Conservation (phyloP, 2,329 filamentous ascomycete genomes). For the Scytalidium sp. region DNA sequence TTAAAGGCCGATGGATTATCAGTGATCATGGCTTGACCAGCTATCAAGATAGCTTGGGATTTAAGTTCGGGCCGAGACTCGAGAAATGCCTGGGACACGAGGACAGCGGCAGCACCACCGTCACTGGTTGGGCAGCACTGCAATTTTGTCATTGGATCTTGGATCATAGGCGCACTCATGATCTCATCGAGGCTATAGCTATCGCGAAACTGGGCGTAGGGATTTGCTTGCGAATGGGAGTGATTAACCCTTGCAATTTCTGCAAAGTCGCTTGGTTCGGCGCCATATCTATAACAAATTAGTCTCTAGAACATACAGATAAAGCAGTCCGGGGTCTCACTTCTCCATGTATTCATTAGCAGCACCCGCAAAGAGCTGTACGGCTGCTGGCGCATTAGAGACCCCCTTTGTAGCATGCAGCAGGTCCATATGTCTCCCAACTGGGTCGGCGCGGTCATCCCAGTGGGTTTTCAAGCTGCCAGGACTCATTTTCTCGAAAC, state of each 20-base stretch:
- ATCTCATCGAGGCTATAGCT: conserved; percentile 88
- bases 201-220: conserved; percentile 96
- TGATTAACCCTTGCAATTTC: conserved; percentile 95
- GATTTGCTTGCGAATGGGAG: conserved; percentile 85
- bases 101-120: conserved; percentile 81
- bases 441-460: conserved; percentile 80
- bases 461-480: conserved; percentile 83
- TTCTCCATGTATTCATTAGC: conserved; percentile 94
- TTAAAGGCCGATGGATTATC: conserved; percentile 82
- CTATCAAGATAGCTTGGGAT: conserved; percentile 80
- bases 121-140: conserved; percentile 98
- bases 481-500: conserved; percentile 97
- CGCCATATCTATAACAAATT: conserved; percentile 63
- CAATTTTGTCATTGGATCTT: conserved; percentile 89
- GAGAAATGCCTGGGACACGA: conserved; percentile 87
- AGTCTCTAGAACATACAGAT: neutral
- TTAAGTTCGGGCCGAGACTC: conserved; percentile 79
- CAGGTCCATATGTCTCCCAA: conserved; percentile 68
- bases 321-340: conserved; percentile 46
- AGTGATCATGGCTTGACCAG: conserved; percentile 83
- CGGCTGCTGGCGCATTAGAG: conserved; percentile 78
- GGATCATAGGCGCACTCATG: conserved; percentile 71
- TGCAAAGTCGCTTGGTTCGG: conserved; percentile 80
- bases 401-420: conserved; percentile 80
- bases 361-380: conserved; percentile 94